These are phyloP conservation scores for Gossypium thurberi DNA, from an alignment of 345 rosid species.

Conservation along the genomic window DNA sequence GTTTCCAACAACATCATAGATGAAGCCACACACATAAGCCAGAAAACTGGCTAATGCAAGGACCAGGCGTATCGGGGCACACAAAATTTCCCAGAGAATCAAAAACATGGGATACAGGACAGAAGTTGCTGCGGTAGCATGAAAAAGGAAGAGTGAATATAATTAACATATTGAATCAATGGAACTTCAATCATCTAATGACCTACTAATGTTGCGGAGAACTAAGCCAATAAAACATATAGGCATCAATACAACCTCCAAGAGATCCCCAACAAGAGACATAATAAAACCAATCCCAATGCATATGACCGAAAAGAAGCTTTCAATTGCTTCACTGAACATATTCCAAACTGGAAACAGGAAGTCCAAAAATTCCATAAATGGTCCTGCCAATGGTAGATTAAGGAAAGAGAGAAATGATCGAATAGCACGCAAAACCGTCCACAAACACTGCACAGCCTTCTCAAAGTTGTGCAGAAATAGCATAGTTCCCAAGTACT, in stretches of 20 bases:
- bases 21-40: constrained; percentile 36
- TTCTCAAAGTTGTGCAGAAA: constrained; percentile 88
- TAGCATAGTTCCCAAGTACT: constrained; percentile 96
- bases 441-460: constrained; percentile 64
- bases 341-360: constrained; percentile 67
- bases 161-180: constrained; percentile 5
- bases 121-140: constrained; percentile 43
- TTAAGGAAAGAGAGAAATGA: constrained; percentile 57
- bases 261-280: constrained; percentile 38
- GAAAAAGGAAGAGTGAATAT: not conserved
- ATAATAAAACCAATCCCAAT: constrained; percentile 40
- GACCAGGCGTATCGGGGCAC: constrained; percentile 56
- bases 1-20: constrained; percentile 38
- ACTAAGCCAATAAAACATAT: constrained; percentile 43
- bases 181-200: constrained; percentile 1
- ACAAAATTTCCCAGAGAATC: constrained; percentile 61
- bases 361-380: constrained; percentile 34
- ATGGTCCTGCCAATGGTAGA: constrained; percentile 53
- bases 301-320: constrained; percentile 47
- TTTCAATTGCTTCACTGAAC: constrained; percentile 36
- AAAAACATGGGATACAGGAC: constrained; percentile 58
- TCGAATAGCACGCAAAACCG: constrained; percentile 39
- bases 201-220: constrained; percentile 62
- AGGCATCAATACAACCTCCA: constrained; percentile 53
- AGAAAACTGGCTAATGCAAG: constrained; percentile 42